phyloP scores from a whole-genome alignment of 2,329 filamentous ascomycete species.

The Diatrype stigma region DNA sequence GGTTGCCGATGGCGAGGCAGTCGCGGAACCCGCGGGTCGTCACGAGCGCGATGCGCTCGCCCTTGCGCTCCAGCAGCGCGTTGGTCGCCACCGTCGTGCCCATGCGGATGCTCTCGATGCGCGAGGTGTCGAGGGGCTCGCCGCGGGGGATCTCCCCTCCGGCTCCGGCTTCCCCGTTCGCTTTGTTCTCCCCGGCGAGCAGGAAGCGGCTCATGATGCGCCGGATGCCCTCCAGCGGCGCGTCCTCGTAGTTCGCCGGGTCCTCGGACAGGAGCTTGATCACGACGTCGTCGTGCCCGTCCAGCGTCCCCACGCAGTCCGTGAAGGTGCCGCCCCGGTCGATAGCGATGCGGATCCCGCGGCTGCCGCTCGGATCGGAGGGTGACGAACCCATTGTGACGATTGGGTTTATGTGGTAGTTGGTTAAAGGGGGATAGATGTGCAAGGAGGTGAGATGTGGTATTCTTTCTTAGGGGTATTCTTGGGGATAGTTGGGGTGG shows the following conservation, averaged over 20 bases:
- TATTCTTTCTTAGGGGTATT: too few species aligned
- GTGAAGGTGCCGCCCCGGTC: conserved; percentile 86
- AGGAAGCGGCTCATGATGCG: conserved; percentile 78
- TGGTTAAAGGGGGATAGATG: too few species aligned
- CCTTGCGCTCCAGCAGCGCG: conserved; percentile 83
- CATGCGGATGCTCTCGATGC: conserved; percentile 91
- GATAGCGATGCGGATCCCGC: conserved; percentile 72
- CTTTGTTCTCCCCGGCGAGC: too few species aligned
- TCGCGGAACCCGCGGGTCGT: conserved; percentile 87
- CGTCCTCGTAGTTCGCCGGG: conserved; percentile 85
- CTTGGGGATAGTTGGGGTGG: too few species aligned
- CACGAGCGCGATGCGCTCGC: conserved; percentile 81
- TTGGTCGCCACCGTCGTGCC: conserved; percentile 94
- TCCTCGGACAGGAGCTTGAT: conserved; percentile 90
- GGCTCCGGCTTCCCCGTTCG: too few species aligned
- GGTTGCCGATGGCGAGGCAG: conserved; percentile 84
- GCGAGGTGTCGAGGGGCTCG: conserved; percentile 71
- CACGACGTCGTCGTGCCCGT: conserved; percentile 74
- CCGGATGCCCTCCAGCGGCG: conserved; percentile 85
- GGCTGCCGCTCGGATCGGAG: conserved; percentile 27
- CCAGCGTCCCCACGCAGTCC: conserved; percentile 79
- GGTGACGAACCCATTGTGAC: conserved; percentile 31
- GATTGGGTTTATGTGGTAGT: background rate
- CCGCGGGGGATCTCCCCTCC: conserved; percentile 74
- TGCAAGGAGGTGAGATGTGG: too few species aligned